Conservation (phyloP, 441 rosid species). For the Populus hybrid region DNA sequence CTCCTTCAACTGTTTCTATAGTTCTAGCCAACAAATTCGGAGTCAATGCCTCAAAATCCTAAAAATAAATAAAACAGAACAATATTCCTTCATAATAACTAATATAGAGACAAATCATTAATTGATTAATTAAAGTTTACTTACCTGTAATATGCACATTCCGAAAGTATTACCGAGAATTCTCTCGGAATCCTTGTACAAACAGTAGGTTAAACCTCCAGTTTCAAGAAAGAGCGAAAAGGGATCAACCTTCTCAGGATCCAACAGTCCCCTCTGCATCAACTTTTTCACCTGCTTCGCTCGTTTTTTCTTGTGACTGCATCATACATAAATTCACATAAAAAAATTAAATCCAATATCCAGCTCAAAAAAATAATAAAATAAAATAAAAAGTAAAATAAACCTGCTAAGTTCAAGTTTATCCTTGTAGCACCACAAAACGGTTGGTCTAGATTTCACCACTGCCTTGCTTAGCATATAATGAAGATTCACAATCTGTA, state of each 20-base stretch:
- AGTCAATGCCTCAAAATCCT: slow-evolving; percentile 98
- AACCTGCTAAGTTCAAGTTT: slow-evolving; percentile 98
- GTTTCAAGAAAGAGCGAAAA: slow-evolving; percentile 88
- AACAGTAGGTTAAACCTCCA: slow-evolving; percentile 75
- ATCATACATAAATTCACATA: background rate
- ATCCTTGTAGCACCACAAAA: slow-evolving; percentile 93
- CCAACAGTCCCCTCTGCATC: slow-evolving; percentile 85
- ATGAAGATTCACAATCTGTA: slow-evolving; percentile 92
- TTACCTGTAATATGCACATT: slow-evolving; percentile 92
- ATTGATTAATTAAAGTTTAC: background rate
- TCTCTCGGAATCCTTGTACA: slow-evolving; percentile 88
- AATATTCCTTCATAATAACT: background rate
- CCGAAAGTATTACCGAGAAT: slow-evolving; percentile 94
- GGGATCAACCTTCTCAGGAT: slow-evolving; percentile 93
- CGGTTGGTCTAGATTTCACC: slow-evolving; percentile 63
- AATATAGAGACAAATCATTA: background rate
- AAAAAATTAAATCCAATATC: background rate
- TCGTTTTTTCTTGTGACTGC: slow-evolving; percentile 91
- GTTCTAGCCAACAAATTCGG: slow-evolving; percentile 97
- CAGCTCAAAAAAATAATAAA: background rate
- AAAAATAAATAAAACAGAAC: slow-evolving; percentile 13
- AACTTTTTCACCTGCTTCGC: slow-evolving; percentile 76
- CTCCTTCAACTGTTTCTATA: slow-evolving; percentile 98
- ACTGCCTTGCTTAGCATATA: slow-evolving; percentile 74
- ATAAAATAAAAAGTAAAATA: background rate